Conservation (phyloP, 306 rosid genomes). For the Rosa lucieae region DNA sequence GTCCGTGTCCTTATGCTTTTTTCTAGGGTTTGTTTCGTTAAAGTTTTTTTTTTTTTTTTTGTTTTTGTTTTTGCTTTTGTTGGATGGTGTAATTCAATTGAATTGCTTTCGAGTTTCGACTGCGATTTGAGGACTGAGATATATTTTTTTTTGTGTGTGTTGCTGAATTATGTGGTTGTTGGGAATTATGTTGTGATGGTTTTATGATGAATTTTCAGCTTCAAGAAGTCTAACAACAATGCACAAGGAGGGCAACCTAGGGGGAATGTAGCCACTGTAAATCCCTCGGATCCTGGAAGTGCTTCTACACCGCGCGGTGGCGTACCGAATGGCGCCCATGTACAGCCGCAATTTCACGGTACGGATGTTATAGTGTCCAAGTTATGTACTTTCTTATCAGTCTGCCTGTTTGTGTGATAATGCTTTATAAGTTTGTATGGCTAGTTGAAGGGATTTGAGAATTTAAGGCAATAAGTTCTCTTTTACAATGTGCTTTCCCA, state of each 20-base stretch:
- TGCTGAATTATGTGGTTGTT: background rate
- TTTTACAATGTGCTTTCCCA: background rate
- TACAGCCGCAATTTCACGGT: conserved; percentile 60
- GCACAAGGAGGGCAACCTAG: conserved; percentile 90
- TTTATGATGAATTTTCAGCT: conserved; percentile 42
- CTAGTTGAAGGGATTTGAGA: too few relatives aligned
- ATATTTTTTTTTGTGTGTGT: background rate
- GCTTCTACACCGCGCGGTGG: conserved; percentile 41
- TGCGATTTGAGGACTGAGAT: background rate
- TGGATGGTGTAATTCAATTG: background rate
- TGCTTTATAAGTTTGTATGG: background rate
- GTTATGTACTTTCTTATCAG: background rate
- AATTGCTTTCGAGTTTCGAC: conserved; percentile 11
- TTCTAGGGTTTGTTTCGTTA: conserved; percentile 21
- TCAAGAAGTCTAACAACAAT: conserved; percentile 65
- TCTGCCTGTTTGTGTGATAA: too few relatives aligned
- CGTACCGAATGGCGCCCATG: conserved; percentile 64
- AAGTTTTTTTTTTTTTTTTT: conserved; percentile 21
- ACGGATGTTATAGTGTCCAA: conserved; percentile 12
- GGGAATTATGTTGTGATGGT: too few relatives aligned
- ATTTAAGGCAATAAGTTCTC: background rate
- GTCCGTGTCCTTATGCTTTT: conserved; percentile 27
- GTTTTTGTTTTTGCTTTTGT: background rate
- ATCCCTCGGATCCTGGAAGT: conserved; percentile 50
- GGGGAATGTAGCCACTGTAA: conserved; percentile 51